Conservation (phyloP, 2,329 filamentous ascomycete genomes). For the Ophiostoma sp. region DNA sequence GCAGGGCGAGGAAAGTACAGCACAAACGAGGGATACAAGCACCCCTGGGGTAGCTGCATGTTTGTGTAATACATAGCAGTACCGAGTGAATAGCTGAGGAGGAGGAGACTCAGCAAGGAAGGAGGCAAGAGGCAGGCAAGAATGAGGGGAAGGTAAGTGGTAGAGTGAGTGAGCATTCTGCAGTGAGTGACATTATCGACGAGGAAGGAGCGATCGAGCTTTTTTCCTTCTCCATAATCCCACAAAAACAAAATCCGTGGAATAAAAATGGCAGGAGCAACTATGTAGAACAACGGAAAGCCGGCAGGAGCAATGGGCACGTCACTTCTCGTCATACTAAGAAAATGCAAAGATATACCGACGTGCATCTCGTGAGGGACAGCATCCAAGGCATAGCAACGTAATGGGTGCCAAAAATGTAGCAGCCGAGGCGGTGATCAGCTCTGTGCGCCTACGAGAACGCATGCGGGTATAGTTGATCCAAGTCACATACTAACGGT, state of each 20-base stretch:
- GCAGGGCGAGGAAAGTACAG: conserved; percentile 11
- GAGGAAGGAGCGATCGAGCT: neutral
- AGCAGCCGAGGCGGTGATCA: conserved; percentile 3
- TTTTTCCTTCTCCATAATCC: neutral
- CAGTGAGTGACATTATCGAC: neutral
- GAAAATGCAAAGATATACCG: neutral
- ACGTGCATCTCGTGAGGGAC: neutral
- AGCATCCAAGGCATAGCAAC: conserved; percentile 5
- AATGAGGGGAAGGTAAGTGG: neutral
- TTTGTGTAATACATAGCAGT: neutral
- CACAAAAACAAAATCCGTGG: neutral
- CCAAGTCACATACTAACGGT: no score
- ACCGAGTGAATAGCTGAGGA: neutral
- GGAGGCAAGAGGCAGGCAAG: neutral
- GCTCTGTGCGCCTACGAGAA: neutral
- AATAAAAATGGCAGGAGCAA: neutral
- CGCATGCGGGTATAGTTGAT: neutral
- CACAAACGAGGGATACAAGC: conserved; percentile 3
- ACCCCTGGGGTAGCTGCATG: conserved; percentile 10
- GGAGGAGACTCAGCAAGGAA: neutral
- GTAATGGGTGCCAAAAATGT: conserved; percentile 1
- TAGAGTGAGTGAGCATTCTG: no score
- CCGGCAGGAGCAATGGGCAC: neutral
- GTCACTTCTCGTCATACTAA: neutral
- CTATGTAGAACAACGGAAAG: conserved; percentile 7